Conservation (phyloP, 2,329 filamentous ascomycete species). For the Coniochaeta hoffmannii region DNA sequence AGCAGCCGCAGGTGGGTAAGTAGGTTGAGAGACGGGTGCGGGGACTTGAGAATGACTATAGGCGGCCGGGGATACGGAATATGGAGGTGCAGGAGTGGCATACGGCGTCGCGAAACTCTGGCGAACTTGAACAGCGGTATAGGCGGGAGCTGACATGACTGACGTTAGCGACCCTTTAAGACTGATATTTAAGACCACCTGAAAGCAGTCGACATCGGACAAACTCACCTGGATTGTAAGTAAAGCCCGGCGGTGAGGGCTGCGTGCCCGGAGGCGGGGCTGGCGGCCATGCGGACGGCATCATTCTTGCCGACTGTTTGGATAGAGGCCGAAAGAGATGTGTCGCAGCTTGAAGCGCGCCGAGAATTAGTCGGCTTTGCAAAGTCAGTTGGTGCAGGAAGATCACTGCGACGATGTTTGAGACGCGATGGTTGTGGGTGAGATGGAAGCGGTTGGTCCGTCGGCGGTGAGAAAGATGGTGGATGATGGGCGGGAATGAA, state of each 20-base stretch:
- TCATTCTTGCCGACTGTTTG: constrained; percentile 16
- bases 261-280: constrained; percentile 3
- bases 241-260: constrained; percentile 21
- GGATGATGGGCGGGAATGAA: not conserved
- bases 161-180: not conserved
- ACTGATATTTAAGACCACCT: not conserved
- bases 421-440: not conserved
- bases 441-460: not conserved
- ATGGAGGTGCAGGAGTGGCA: constrained; percentile 24
- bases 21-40: constrained; percentile 16
- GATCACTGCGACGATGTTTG: not conserved
- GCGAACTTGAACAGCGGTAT: constrained; percentile 54
- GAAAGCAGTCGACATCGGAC: not conserved
- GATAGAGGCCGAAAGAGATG: not conserved
- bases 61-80: constrained; percentile 11
- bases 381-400: not conserved
- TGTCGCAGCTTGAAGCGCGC: not conserved
- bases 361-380: not conserved
- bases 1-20: constrained; percentile 13
- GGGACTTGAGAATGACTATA: constrained; percentile 17
- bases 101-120: constrained; percentile 46
- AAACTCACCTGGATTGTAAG: constrained; percentile 31
- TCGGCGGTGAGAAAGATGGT: not conserved
- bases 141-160: constrained; percentile 17
- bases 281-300: constrained; percentile 22